Evolutionary conservation across 2,329 filamentous ascomycete genomes (phyloP), one percentile per base, ranked within the genome.

Genomic region (Harringtonia lauricola): DNA sequence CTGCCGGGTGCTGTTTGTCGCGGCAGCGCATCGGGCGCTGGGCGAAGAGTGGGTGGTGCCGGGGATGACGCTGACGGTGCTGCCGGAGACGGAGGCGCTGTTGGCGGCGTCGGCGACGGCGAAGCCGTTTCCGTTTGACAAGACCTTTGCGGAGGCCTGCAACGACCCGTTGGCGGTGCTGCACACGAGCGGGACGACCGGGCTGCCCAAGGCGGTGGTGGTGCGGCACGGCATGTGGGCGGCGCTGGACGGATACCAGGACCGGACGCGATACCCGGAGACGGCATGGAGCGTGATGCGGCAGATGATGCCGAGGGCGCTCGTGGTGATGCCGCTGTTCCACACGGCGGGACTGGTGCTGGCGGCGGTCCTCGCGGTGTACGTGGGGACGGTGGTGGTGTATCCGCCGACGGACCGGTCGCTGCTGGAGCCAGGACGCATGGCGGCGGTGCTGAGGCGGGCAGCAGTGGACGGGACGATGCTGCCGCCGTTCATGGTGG

Each of bases 141-240:
- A 39, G 33, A 38, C 38, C 58, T 70, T 62, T 30, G 63, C 66
- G 8, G 54, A 68, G 43, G 65, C 59, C 0, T 53, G 62, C 45
- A 64, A 59, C 56, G 64, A 70, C 4, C 64, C 67, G 0, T 37
- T 64, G 6, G 35, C 60, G 2, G 56, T 69, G 3, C 51, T 70
- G 9, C 67, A 71, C 51, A 70, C 66, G 1, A 67, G 64, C 41
- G 67, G 67, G 5, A 67, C 63, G 36, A 69, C 67, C 0, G 67
- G 67, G 1, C 55, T 68, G 3, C 67, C 67, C 0, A 70, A 67
- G 51, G 64, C 67, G 4, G 57, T 71, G 15, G 48, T 65, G 12
- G 51, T 57, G 21, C 54, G 53, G 4, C 59, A 66, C 3, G 67
- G 66, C 12, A 59, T 64, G 52, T 12, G 64, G 12, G 56, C 62